Base-by-base conservation (phyloP, 805 yeast genomes). In the Metschnikowia reukaufii region DNA sequence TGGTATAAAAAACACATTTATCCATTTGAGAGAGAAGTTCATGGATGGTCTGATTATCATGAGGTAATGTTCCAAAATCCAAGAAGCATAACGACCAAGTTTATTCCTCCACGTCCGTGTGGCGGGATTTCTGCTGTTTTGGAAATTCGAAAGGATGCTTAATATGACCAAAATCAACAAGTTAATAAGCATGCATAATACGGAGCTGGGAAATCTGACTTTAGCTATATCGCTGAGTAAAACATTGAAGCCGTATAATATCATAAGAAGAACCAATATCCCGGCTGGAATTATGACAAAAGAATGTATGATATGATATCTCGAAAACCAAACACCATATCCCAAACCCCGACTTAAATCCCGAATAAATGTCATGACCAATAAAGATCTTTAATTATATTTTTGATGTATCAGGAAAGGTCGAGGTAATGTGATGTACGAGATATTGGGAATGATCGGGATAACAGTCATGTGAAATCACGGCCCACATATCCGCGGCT, bases 1-100 rank as follows among this genome's bases (percentile, higher is more conserved):
- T 0, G 94, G 92, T 0, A 88, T 81, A 70, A 86, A 87, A 59
- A 83, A 85, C 5, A 84, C 76, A 60, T 84, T 85, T 65, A 87
- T 87, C 92, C 94, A 86, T 45, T 84, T 73, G 41, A 86, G 70
- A 1, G 84, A 72, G 61, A 85, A 84, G 50, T 85, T 84, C 67
- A 78, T 77, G 13, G 88, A 79, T n/a, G 84, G 77, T 40, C 83
- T 81, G 40, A 83, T 64, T 10, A 72, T 29, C 35, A 51, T 54
- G 33, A 72, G 56, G 45, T 72, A 72, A 40, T 61, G 52, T 13
- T 63, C 61, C 23, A 71, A 53, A 2, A 63, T 30, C 58, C 64
- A 58, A 13, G 60, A 38, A 30, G 54, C 57, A 4, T 18, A 39
- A 21, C 34, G 20, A 8, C 48, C 50, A 7, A 58, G 23, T 21